phyloP scores from a whole-genome alignment of 148 eudicot species.

The Nyssa sinensis region DNA sequence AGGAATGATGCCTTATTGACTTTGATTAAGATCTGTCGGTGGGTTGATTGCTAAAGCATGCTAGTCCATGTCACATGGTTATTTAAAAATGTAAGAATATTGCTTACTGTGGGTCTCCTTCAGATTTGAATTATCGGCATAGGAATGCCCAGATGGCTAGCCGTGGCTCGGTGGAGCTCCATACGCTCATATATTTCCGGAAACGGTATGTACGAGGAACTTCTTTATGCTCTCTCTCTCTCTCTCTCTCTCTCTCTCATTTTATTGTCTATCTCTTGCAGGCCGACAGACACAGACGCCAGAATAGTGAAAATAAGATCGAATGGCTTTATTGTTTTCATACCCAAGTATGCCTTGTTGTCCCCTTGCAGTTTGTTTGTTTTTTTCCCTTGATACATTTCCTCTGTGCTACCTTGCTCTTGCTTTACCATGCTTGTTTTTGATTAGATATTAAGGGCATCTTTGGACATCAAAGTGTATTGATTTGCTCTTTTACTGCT shows the following conservation, averaged over 20 bases:
- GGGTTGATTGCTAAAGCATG: background rate
- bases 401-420: background rate
- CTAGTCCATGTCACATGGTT: conserved; percentile 10
- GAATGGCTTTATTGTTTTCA: conserved; percentile 94
- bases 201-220: conserved; percentile 46
- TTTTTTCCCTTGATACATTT: background rate
- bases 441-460: background rate
- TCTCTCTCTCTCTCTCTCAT: conserved; percentile 11
- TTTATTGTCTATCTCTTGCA: conserved; percentile 35
- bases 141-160: conserved; percentile 98
- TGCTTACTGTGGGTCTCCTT: conserved; percentile 11
- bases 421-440: background rate
- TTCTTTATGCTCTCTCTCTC: conserved; percentile 2
- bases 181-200: conserved; percentile 82
- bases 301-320: conserved; percentile 91
- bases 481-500: background rate
- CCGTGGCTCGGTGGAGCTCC: conserved; percentile 94
- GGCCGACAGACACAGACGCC: conserved; percentile 89
- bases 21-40: background rate
- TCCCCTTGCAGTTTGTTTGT: conserved; percentile 6
- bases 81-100: background rate
- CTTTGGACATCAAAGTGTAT: background rate
- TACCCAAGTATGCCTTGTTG: conserved; percentile 71
- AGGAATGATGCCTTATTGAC: background rate
- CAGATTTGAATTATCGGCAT: conserved; percentile 94